A percentile compares a stretch with the other conserved stretches of the same genome.
phyloP scores from a whole-genome alignment of 1,284 basidiomycete genomes.

The Ganoderma boninense region DNA sequence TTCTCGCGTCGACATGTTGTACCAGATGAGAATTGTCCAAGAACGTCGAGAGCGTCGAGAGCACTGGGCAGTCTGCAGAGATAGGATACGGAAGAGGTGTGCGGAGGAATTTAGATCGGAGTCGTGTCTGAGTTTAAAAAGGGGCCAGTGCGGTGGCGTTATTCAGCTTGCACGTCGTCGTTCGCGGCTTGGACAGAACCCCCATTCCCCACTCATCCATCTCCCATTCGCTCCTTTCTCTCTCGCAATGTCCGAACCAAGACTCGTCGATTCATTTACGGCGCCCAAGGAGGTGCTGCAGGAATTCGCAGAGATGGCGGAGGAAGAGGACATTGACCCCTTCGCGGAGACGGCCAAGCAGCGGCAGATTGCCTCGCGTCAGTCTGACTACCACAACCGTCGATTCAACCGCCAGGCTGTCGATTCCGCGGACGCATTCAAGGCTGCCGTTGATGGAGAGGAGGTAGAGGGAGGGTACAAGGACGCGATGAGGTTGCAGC shows the following conservation, averaged over 20 bases:
- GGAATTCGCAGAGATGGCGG: conserved; percentile 93
- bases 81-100: not conserved
- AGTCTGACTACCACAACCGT: conserved; percentile 96
- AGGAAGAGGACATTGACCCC: conserved; percentile 92
- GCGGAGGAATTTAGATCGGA: not conserved
- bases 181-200: conserved; percentile 18
- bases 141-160: conserved; percentile 22
- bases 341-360: conserved; percentile 93
- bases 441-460: conserved; percentile 66
- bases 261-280: conserved; percentile 84
- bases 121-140: conserved; percentile 21
- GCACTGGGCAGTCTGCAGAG: too few species aligned
- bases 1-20: conserved; percentile 52
- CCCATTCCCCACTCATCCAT: conserved; percentile 10
- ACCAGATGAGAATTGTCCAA: not conserved
- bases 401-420: conserved; percentile 86
- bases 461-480: conserved; percentile 91
- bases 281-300: conserved; percentile 94
- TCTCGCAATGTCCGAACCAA: conserved; percentile 45
- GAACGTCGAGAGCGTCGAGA: not conserved
- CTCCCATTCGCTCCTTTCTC: conserved; percentile 9
- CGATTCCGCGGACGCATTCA: conserved; percentile 84
- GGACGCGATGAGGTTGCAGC: conserved; percentile 93
- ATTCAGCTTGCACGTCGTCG: conserved; percentile 26
- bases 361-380: conserved; percentile 93